Percentiles rank a stretch among this genome's conserved stretches.
Evolutionary conservation across 441 rosid species (phyloP).

Genomic region (Erodium trifolium): DNA sequence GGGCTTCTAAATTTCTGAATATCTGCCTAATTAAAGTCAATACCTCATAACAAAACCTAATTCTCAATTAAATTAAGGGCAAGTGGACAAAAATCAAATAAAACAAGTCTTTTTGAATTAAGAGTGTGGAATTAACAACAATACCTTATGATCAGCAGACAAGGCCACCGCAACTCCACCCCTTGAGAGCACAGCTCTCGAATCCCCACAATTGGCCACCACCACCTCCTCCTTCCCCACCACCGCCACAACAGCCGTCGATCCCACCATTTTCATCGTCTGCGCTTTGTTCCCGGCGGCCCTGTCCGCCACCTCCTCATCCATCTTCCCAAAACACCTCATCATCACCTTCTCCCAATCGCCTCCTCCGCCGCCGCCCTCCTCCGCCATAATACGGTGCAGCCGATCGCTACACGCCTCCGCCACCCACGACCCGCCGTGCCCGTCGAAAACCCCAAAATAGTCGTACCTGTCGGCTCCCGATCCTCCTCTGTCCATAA

Average conservation of each 20-base stretch:
- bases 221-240: conserved; percentile 53
- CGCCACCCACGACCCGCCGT: conserved; percentile 54
- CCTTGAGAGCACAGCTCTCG: conserved; percentile 57
- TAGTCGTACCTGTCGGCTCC: conserved; percentile 31
- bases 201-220: conserved; percentile 74
- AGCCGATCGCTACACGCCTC: conserved; percentile 49
- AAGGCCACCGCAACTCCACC: conserved; percentile 53
- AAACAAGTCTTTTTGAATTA: too few relatives aligned
- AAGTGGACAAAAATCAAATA: too few relatives aligned
- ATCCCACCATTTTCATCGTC: conserved; percentile 31
- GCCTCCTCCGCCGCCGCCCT: conserved; percentile 8
- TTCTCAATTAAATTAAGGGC: too few relatives aligned
- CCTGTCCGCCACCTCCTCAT: conserved; percentile 33
- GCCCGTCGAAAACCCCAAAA: conserved; percentile 68
- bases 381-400: conserved; percentile 39
- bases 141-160: conserved; percentile 66
- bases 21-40: too few relatives aligned
- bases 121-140: too few relatives aligned
- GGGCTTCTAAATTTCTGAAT: too few relatives aligned
- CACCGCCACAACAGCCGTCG: conserved; percentile 58
- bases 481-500: conserved; percentile 19
- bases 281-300: conserved; percentile 13
- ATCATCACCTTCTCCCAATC: conserved; percentile 36
- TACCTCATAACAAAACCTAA: too few relatives aligned
- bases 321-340: conserved; percentile 41